Conservation (phyloP, 306 rosid genomes). For the Neltuma alba region DNA sequence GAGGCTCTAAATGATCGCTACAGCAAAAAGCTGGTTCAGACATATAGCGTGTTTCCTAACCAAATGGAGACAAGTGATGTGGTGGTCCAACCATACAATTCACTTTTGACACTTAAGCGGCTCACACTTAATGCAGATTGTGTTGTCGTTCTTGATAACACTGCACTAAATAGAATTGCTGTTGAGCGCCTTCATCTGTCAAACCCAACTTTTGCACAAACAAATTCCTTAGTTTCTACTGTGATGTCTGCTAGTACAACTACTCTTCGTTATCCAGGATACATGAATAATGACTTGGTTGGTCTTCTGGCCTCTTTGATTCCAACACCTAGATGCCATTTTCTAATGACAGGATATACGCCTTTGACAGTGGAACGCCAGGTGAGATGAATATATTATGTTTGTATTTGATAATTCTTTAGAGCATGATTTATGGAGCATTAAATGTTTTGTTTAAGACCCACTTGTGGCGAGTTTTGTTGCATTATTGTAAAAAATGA, state of each 20-base stretch:
- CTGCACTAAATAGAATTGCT: constrained; percentile 94
- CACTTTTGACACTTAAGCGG: constrained; percentile 93
- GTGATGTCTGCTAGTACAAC: constrained; percentile 99
- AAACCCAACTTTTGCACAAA: constrained; percentile 93
- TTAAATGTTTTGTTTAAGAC: not conserved
- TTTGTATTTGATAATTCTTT: not conserved
- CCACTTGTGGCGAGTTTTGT: constrained; percentile 1
- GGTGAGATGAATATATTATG: constrained; percentile 46
- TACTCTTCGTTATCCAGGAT: constrained; percentile 95
- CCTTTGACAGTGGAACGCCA: constrained; percentile 98
- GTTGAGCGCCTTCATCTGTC: constrained; percentile 96
- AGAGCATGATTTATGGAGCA: not conserved
- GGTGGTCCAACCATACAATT: constrained; percentile 99
- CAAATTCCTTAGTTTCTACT: constrained; percentile 95
- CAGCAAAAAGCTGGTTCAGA: constrained; percentile 97
- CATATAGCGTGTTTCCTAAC: constrained; percentile 96
- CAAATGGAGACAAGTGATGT: constrained; percentile 99
- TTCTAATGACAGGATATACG: constrained; percentile 98
- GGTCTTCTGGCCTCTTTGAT: constrained; percentile 97
- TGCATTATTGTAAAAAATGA: constrained; percentile 1
- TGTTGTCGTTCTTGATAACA: constrained; percentile 97
- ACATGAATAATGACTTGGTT: constrained; percentile 98
- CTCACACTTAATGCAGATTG: constrained; percentile 97
- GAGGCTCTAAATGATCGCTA: constrained; percentile 96
- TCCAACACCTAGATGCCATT: constrained; percentile 98